Evolutionary conservation across 2,329 filamentous ascomycete genomes (phyloP), one percentile per base, ranked within the genome.

Genomic region (Colletotrichum navitas): DNA sequence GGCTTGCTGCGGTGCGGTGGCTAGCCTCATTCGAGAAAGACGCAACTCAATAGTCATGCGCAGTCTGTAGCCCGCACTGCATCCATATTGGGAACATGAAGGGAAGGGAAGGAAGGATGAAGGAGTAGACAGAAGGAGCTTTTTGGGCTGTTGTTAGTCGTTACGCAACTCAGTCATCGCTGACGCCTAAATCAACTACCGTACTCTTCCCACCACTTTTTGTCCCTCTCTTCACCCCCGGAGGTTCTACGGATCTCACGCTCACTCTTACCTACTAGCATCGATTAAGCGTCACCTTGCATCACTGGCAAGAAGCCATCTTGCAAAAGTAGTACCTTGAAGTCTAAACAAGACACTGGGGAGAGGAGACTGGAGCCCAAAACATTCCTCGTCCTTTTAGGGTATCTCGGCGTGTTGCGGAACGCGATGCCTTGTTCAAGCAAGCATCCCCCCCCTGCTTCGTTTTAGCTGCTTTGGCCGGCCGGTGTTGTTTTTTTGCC

Each of bases 81-180:
- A 36, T 21, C 55, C 52, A 39, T 26, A 41, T 11, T 52, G 32
- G 34, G n/a, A 18, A 36, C 12, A 34, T 32, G 47, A 49, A 26
- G 47, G 47, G 39, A 24, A 61, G 18, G 8, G 3, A 45, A 45
- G 43, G 2, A 61, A 41, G 41, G 55, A 70, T 49, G 39, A 55
- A 55, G 63, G 45, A 66, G 41, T 16, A 45, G 43, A 45, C 43
- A 45, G 60, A 34, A 63, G 58, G 58, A 41, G 58, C 58, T 58
- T 63, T 71, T 63, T 71, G 64, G 68, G 64, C 64, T 54, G 58
- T 34, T 68, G 34, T 26, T n/a, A 43, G 14, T 36, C 63, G 58
- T 21, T 59, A 58, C 45, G 63, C 63, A 39, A 32, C 52, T 36
- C 52, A 36, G 34, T 29, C 49, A 52, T 32, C 49, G 18, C 49